A percentile compares a stretch with the other conserved stretches of the same genome.
Evolutionary conservation across 2,329 filamentous ascomycete genomes (phyloP).

Genomic region (Simplicillium aogashimaense): DNA sequence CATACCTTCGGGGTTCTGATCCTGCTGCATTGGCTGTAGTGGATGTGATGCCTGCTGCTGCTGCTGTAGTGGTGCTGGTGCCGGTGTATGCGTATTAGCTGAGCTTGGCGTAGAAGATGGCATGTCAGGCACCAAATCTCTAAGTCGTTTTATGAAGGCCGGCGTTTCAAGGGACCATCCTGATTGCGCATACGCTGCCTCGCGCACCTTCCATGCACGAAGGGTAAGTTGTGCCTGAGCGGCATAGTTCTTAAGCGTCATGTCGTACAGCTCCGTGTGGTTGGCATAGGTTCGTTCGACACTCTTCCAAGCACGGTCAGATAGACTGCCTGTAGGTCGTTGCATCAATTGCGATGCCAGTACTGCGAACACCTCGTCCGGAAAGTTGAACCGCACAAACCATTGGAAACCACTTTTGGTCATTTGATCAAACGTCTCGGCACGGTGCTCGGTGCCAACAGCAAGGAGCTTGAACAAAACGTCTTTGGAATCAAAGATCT

Average conservation of each 20-base stretch:
- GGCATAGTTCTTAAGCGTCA: conserved; percentile 31
- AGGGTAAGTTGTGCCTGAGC: conserved; percentile 37
- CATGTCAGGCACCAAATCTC: conserved; percentile 25
- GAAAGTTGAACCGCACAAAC: conserved; percentile 45
- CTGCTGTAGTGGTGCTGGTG: conserved; percentile 13
- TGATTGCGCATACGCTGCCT: conserved; percentile 25
- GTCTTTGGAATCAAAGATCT: conserved; percentile 38
- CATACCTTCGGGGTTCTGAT: conserved; percentile 7
- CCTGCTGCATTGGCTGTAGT: conserved; percentile 12
- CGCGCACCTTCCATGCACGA: conserved; percentile 42
- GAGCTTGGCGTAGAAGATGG: neutral
- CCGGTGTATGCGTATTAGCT: conserved; percentile 15
- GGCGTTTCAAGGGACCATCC: conserved; percentile 31
- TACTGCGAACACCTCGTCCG: conserved; percentile 45
- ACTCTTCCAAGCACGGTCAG: conserved; percentile 42
- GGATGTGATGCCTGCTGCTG: conserved; percentile 15
- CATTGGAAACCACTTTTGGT: conserved; percentile 40
- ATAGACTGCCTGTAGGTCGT: conserved; percentile 35
- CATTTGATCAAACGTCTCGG: conserved; percentile 31
- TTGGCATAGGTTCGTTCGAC: conserved; percentile 36
- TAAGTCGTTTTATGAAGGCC: conserved; percentile 33
- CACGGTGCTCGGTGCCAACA: conserved; percentile 35
- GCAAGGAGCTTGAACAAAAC: conserved; percentile 46
- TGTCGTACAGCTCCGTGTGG: conserved; percentile 40
- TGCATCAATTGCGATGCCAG: conserved; percentile 43